These are phyloP conservation scores for Juglanconis juglandina DNA, from an alignment of 2,329 filamentous ascomycete genomes.

Conservation along the genomic window DNA sequence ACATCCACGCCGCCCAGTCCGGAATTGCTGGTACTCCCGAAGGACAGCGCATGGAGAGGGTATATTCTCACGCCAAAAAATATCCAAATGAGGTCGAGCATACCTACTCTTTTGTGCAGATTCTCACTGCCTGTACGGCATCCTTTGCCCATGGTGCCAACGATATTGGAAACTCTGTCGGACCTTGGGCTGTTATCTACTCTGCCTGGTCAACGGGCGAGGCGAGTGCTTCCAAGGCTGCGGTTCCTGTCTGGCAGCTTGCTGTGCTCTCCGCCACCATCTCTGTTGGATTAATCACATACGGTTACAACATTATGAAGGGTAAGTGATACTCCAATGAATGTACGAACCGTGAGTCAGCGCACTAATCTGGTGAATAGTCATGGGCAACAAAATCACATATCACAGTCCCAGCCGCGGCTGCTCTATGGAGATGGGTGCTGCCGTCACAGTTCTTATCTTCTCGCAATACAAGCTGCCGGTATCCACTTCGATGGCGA, in stretches of 20 bases:
- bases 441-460: conserved; percentile 71
- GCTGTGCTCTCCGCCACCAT: conserved; percentile 64
- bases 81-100: conserved; percentile 70
- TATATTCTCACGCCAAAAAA: conserved; percentile 62
- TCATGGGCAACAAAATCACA: conserved; percentile 80
- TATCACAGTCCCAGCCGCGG: conserved; percentile 58
- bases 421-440: conserved; percentile 77
- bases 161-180: conserved; percentile 70
- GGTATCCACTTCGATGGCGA: conserved; percentile 76
- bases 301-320: conserved; percentile 84
- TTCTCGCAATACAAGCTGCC: conserved; percentile 74
- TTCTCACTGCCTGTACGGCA: conserved; percentile 67
- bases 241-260: conserved; percentile 73
- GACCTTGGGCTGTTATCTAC: conserved; percentile 69
- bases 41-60: conserved; percentile 65
- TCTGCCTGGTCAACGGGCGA: conserved; percentile 62
- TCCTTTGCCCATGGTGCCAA: conserved; percentile 76
- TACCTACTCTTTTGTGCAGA: conserved; percentile 63
- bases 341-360: not conserved
- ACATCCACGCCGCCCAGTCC: conserved; percentile 73
- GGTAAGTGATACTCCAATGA: conserved; percentile 39
- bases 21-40: conserved; percentile 71
- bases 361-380: conserved; percentile 32
- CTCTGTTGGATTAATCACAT: conserved; percentile 66
- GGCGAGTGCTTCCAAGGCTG: conserved; percentile 57